A percentile compares a stretch with the other conserved stretches of the same genome.
phyloP scores from a whole-genome alignment of 1,284 basidiomycete species.

The Ceratobasidium sp. region DNA sequence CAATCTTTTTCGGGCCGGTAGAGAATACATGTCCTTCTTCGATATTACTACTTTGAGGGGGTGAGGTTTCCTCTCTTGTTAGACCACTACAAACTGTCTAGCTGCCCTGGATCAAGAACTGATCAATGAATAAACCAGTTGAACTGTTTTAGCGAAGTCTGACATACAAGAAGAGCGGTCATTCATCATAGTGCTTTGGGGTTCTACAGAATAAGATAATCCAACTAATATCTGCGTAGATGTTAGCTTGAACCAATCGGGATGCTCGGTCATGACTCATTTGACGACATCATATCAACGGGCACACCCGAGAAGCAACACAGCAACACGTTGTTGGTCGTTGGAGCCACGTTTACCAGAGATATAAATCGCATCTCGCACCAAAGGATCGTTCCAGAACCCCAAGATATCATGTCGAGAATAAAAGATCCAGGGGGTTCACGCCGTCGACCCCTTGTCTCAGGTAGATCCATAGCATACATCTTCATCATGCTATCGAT shows the following conservation, averaged over 20 bases:
- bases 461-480: neutral
- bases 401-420: neutral
- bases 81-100: too few relatives aligned
- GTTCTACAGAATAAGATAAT: too few relatives aligned
- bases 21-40: too few relatives aligned
- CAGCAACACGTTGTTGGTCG: neutral
- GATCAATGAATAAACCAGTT: too few relatives aligned
- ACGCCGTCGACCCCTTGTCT: neutral
- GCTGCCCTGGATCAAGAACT: too few relatives aligned
- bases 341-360: neutral
- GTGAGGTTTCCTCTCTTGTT: too few relatives aligned
- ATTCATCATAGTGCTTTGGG: too few relatives aligned
- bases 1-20: neutral
- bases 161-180: too few relatives aligned
- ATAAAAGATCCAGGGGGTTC: neutral
- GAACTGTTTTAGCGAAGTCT: too few relatives aligned
- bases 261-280: neutral
- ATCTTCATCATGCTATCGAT: neutral
- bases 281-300: neutral
- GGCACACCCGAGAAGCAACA: neutral
- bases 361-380: neutral
- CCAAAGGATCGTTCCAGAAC: neutral
- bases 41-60: too few relatives aligned
- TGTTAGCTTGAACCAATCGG: neutral
- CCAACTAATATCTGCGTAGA: neutral